phyloP scores from a whole-genome alignment of 2,329 filamentous ascomycete genomes.

The Colletotrichum costaricense region DNA sequence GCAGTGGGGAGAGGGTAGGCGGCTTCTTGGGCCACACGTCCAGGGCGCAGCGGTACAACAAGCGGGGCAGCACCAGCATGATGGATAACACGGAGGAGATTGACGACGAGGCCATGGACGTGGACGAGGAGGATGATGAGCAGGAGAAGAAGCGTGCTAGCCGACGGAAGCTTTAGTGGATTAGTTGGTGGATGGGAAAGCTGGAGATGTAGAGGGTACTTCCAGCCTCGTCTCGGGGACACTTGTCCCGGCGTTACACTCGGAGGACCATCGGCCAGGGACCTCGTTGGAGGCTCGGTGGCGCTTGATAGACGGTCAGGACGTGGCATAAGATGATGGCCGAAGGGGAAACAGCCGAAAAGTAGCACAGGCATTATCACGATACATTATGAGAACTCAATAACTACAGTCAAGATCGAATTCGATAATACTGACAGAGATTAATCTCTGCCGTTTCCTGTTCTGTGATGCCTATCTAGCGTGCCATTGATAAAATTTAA shows the following conservation, averaged over 20 bases:
- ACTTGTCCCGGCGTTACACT: not conserved
- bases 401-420: not conserved
- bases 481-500: constrained; percentile 16
- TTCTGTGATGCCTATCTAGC: constrained; percentile 15
- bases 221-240: not conserved
- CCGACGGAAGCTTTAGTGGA: constrained; percentile 64
- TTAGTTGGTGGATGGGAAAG: not conserved
- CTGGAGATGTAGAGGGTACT: constrained; percentile 5
- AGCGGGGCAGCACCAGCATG: constrained; percentile 42
- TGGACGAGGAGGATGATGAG: constrained; percentile 62
- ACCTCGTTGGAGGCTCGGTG: not conserved
- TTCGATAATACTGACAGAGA: constrained; percentile 6
- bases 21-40: constrained; percentile 36
- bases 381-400: constrained; percentile 22
- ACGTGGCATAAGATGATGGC: not conserved
- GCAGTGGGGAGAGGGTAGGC: constrained; percentile 5
- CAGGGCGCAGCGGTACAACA: constrained; percentile 39
- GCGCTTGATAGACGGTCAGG: not conserved
- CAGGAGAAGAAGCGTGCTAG: constrained; percentile 62
- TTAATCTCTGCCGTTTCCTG: not conserved
- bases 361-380: constrained; percentile 14
- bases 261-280: not conserved
- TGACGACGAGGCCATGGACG: constrained; percentile 64
- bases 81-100: constrained; percentile 56
- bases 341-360: not conserved